These are phyloP conservation scores for Tulasnella sp. DNA, from an alignment of 768 basidiomycete genomes.

Conservation along the genomic window DNA sequence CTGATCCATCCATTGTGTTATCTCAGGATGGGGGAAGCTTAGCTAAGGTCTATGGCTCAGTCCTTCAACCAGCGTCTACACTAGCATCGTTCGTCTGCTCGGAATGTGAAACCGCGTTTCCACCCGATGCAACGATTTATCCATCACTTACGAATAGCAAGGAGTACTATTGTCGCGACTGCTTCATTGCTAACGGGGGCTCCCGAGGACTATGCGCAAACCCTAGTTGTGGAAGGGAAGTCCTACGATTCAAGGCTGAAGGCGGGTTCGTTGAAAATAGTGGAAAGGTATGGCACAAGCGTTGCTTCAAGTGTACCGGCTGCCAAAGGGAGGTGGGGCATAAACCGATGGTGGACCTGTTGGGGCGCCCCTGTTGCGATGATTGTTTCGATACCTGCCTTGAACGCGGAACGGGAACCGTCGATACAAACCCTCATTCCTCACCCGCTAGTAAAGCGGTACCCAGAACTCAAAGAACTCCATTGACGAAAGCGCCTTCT, in stretches of 20 bases:
- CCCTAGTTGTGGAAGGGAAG: constrained; percentile 54
- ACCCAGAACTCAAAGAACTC: constrained; percentile 23
- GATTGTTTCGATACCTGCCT: constrained; percentile 73
- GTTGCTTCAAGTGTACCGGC: constrained; percentile 61
- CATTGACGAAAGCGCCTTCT: neutral
- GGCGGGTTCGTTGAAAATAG: constrained; percentile 64
- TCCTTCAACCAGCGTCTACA: constrained; percentile 65
- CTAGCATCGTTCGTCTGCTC: constrained; percentile 58
- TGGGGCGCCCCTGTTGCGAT: constrained; percentile 64
- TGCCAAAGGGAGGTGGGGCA: constrained; percentile 64
- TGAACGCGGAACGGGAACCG: constrained; percentile 2
- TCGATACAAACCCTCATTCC: constrained; percentile 5
- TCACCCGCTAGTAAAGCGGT: constrained; percentile 14
- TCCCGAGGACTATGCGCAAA: constrained; percentile 62
- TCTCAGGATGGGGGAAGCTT: constrained; percentile 37
- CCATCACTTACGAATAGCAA: constrained; percentile 31
- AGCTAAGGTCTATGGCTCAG: constrained; percentile 74
- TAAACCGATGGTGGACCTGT: constrained; percentile 67
- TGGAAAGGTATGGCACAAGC: constrained; percentile 66
- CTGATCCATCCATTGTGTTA: constrained; percentile 46
- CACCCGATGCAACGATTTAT: constrained; percentile 76
- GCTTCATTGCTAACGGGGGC: constrained; percentile 59
- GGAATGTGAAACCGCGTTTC: constrained; percentile 48
- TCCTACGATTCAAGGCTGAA: constrained; percentile 61
- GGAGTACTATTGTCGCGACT: constrained; percentile 60